Conservation (phyloP, 345 rosid species). For the Mercurialis annua region DNA sequence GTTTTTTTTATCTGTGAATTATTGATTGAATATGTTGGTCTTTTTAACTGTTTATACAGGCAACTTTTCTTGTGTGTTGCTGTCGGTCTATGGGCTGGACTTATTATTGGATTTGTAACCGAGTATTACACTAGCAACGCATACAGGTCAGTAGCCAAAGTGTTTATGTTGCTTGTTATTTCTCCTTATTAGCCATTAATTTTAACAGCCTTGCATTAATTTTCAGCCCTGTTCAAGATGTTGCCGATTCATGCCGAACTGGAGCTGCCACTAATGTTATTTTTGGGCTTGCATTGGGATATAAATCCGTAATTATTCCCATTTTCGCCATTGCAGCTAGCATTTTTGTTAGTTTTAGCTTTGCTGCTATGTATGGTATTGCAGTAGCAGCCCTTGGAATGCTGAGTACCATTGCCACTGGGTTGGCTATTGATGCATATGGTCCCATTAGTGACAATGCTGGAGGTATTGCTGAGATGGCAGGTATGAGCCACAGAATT, state of each 20-base stretch:
- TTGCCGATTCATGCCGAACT: slow-evolving; percentile 94
- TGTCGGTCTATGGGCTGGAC: slow-evolving; percentile 87
- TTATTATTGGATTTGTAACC: slow-evolving; percentile 68
- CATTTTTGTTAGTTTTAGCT: slow-evolving; percentile 71
- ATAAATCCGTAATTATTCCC: slow-evolving; percentile 71
- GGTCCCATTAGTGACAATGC: slow-evolving; percentile 88
- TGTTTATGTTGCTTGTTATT: background rate
- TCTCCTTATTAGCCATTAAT: background rate
- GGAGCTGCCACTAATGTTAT: slow-evolving; percentile 82
- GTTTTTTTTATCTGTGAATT: background rate
- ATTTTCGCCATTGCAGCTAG: slow-evolving; percentile 67
- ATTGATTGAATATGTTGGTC: background rate
- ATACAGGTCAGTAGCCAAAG: slow-evolving; percentile 39
- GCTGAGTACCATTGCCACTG: slow-evolving; percentile 84
- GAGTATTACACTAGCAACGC: slow-evolving; percentile 78
- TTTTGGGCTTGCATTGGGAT: slow-evolving; percentile 77
- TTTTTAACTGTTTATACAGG: slow-evolving; percentile 41
- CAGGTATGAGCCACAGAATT: slow-evolving; percentile 78
- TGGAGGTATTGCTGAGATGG: slow-evolving; percentile 90
- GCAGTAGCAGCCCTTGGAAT: slow-evolving; percentile 83
- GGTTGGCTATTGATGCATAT: slow-evolving; percentile 77
- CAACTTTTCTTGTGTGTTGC: slow-evolving; percentile 66
- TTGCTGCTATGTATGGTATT: slow-evolving; percentile 79
- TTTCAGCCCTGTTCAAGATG: slow-evolving; percentile 94
- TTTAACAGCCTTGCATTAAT: background rate